Conservation (phyloP, 192 early-diverging fungal genomes). For the Coemansia sp. region DNA sequence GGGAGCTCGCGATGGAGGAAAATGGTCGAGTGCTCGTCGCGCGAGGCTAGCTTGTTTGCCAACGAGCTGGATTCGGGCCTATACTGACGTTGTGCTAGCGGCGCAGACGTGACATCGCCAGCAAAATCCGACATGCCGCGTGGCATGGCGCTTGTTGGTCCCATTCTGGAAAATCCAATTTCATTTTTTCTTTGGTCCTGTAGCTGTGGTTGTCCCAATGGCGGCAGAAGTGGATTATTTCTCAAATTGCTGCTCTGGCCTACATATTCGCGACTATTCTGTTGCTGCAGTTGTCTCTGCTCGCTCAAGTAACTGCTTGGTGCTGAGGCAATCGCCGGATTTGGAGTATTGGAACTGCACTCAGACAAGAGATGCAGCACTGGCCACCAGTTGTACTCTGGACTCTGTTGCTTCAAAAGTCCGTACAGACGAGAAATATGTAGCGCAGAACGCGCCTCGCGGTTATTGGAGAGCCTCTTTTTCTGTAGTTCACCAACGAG, state of each 20-base stretch:
- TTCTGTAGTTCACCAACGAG: constrained; percentile 44
- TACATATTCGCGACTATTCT: neutral
- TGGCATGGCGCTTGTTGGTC: constrained; percentile 7
- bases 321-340: neutral
- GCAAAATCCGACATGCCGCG: constrained; percentile 7
- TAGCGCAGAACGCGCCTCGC: constrained; percentile 30
- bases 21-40: neutral
- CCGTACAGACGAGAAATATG: constrained; percentile 25
- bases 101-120: neutral
- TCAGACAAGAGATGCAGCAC: constrained; percentile 45
- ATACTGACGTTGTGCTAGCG: constrained; percentile 5
- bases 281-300: neutral
- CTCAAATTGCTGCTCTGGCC: neutral
- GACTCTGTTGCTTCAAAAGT: constrained; percentile 30
- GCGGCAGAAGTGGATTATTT: neutral
- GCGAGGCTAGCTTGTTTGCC: constrained; percentile 7
- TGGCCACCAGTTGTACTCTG: constrained; percentile 46
- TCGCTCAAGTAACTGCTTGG: constrained; percentile 21
- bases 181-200: constrained; percentile 4
- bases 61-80: neutral
- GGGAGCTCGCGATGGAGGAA: constrained; percentile 31
- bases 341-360: constrained; percentile 15
- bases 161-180: neutral
- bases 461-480: constrained; percentile 8
- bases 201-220: neutral